These are phyloP conservation scores for Betula pendula DNA, from an alignment of 306 rosid genomes.

Conservation along the genomic window DNA sequence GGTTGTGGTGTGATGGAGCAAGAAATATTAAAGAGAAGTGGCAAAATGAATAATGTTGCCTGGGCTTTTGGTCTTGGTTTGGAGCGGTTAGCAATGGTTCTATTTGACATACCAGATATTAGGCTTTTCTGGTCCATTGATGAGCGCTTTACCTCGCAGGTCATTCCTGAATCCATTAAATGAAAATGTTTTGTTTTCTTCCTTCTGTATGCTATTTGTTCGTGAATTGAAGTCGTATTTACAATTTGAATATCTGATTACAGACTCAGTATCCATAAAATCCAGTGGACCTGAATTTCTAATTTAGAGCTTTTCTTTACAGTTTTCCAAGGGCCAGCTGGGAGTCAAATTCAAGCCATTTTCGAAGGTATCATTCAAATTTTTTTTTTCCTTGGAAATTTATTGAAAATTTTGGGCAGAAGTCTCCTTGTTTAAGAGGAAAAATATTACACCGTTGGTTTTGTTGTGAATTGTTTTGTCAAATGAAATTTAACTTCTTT, in stretches of 20 bases:
- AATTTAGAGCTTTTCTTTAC: constrained; percentile 33
- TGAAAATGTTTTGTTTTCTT: constrained; percentile 21
- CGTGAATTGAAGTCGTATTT: constrained; percentile 21
- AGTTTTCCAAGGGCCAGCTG: constrained; percentile 76
- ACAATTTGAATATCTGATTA: constrained; percentile 6
- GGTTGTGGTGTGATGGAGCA: constrained; percentile 98
- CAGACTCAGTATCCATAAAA: neutral
- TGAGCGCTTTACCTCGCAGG: constrained; percentile 96
- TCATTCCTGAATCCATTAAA: constrained; percentile 33
- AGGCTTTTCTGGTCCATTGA: constrained; percentile 94
- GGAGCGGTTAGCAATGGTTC: constrained; percentile 98
- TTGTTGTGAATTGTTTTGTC: neutral
- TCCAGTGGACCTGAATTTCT: constrained; percentile 4
- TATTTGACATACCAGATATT: constrained; percentile 95
- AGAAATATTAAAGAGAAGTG: constrained; percentile 84
- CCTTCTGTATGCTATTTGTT: constrained; percentile 16
- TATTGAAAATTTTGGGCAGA: neutral
- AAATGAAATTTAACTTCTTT: neutral
- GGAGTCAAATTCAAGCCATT: constrained; percentile 87
- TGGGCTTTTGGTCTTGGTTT: constrained; percentile 99
- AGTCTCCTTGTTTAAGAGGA: neutral
- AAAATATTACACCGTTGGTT: neutral
- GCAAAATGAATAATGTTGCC: constrained; percentile 74
- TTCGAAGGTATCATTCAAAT: constrained; percentile 73
- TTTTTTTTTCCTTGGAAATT: neutral